Evolutionary conservation across 768 basidiomycete genomes (phyloP).

Genomic region (Tylopilus vinaceipallidus): DNA sequence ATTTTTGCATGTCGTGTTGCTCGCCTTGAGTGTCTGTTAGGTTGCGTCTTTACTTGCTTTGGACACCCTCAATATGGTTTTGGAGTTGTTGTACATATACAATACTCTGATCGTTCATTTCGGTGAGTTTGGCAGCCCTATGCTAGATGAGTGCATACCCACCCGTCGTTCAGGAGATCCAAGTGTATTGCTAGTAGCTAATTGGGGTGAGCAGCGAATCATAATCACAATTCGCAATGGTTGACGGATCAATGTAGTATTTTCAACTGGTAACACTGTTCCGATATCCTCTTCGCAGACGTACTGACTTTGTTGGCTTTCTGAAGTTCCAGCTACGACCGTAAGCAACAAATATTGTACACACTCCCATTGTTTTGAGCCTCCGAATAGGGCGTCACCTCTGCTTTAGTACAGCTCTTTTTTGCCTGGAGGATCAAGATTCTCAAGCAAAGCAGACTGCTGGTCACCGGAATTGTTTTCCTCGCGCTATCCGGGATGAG

Average conservation of each 20-base stretch:
- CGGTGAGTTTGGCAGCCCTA: conserved; percentile 13
- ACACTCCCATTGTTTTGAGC: not conserved
- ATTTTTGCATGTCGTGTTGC: not conserved
- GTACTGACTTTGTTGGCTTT: not conserved
- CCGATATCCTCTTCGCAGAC: not conserved
- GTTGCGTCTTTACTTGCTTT: conserved; percentile 20
- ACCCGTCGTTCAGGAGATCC: conserved; percentile 13
- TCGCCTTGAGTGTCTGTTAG: conserved; percentile 5
- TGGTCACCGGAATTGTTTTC: conserved; percentile 10
- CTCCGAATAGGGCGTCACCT: conserved; percentile 22
- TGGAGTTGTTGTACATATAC: conserved; percentile 28
- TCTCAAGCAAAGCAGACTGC: conserved; percentile 11
- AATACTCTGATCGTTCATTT: conserved; percentile 25
- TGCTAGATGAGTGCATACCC: not conserved
- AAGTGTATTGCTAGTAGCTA: conserved; percentile 10
- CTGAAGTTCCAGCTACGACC: conserved; percentile 23
- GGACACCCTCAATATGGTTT: conserved; percentile 24
- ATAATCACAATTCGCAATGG: not conserved
- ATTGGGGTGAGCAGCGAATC: conserved; percentile 19
- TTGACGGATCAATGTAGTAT: conserved; percentile 18
- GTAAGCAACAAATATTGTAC: conserved; percentile 8
- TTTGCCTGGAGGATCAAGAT: conserved; percentile 29
- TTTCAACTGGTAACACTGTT: conserved; percentile 25
- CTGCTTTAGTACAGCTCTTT: conserved; percentile 27
- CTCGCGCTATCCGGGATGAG: conserved; percentile 20